Evolutionary conservation across 352 stramenopile species (phyloP).

Genomic region (Phytophthora tubulina): DNA sequence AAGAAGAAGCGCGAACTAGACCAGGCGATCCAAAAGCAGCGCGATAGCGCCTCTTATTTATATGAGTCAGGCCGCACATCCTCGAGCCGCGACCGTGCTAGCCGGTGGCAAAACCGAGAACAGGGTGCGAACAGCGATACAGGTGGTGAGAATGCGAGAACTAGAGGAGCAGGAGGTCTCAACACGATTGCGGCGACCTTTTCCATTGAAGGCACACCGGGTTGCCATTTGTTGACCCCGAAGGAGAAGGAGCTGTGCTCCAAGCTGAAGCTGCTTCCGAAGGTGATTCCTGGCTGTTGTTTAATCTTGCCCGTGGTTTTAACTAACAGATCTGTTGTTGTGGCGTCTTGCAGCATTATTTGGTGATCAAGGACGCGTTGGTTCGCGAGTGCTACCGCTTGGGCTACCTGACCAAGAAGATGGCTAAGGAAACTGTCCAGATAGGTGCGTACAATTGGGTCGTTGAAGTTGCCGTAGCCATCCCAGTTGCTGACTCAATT

Average conservation of each 20-base stretch:
- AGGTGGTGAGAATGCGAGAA: conserved; percentile 41
- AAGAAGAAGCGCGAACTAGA: conserved; percentile 95
- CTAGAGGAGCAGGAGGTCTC: conserved; percentile 32
- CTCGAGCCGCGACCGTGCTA: conserved; percentile 74
- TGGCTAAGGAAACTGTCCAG: conserved; percentile 90
- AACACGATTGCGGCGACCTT: conserved; percentile 59
- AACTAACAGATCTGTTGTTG: conserved; percentile 17
- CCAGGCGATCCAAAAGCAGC: conserved; percentile 88
- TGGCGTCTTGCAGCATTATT: conserved; percentile 80
- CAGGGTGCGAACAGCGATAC: conserved; percentile 46
- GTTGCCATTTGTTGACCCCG: conserved; percentile 89
- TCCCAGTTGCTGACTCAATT: conserved; percentile 28
- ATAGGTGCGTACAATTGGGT: conserved; percentile 70
- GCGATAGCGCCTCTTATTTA: conserved; percentile 88
- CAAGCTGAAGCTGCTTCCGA: conserved; percentile 91
- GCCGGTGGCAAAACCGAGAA: conserved; percentile 72
- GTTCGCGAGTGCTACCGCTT: conserved; percentile 90
- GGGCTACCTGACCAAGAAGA: conserved; percentile 80
- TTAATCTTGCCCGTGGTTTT: neutral
- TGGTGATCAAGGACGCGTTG: conserved; percentile 96
- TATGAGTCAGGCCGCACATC: conserved; percentile 76
- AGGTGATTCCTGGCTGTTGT: conserved; percentile 48
- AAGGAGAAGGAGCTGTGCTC: conserved; percentile 93
- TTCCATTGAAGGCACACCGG: conserved; percentile 84
- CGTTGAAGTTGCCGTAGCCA: conserved; percentile 11